Percentiles rank a stretch among this genome's conserved stretches.
Evolutionary conservation across 345 rosid genomes (phyloP).

Genomic region (Populus pruinosa): DNA sequence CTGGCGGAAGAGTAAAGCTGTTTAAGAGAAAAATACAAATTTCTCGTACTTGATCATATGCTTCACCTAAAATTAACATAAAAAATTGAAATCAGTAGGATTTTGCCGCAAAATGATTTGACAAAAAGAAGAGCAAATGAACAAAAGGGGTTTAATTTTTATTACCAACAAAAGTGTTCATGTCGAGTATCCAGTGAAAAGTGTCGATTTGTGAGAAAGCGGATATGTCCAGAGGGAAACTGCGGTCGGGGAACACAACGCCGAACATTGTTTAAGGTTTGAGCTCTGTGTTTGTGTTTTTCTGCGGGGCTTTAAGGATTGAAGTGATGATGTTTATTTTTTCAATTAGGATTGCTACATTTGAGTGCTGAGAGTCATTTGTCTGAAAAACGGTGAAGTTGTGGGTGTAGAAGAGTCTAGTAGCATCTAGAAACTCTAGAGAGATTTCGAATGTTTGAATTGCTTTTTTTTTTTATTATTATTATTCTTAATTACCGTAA

Average conservation of each 20-base stretch:
- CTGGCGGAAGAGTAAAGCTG: slow-evolving; percentile 72
- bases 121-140: background rate
- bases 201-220: slow-evolving; percentile 86
- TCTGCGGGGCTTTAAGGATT: background rate
- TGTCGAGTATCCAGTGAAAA: slow-evolving; percentile 93
- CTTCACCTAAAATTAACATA: slow-evolving; percentile 50
- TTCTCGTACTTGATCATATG: slow-evolving; percentile 73
- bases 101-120: too few relatives aligned
- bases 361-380: background rate
- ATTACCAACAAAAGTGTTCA: slow-evolving; percentile 89
- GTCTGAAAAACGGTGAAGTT: background rate
- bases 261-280: slow-evolving; percentile 58
- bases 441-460: too few relatives aligned
- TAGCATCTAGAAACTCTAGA: background rate
- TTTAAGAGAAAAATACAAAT: slow-evolving; percentile 82
- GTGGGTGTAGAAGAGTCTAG: background rate
- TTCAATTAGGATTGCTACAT: background rate
- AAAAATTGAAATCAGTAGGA: background rate
- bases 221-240: slow-evolving; percentile 92
- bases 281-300: background rate
- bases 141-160: background rate
- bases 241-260: slow-evolving; percentile 89
- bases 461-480: too few relatives aligned
- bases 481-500: too few relatives aligned
- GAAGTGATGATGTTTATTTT: background rate